phyloP scores from a whole-genome alignment of 148 eudicot species.

The Camellia japonica region DNA sequence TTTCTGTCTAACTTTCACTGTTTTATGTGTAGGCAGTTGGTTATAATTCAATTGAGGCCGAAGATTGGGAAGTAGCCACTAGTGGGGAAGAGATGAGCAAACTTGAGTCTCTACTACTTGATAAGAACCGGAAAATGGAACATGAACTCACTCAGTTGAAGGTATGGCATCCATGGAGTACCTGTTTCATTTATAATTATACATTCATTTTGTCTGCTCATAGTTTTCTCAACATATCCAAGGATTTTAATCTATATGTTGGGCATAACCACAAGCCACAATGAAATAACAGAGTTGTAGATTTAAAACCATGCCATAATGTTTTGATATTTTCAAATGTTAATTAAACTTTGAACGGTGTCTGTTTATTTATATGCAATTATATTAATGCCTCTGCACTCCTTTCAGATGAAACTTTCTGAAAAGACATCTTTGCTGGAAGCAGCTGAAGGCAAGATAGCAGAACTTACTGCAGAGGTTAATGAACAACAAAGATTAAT shows the following conservation, averaged over 20 bases:
- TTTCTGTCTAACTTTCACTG: background rate
- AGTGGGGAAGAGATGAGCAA: constrained; percentile 99
- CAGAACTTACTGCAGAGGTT: constrained; percentile 62
- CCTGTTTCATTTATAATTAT: background rate
- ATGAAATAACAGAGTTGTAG: too few relatives aligned
- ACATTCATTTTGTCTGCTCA: background rate
- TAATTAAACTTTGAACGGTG: background rate
- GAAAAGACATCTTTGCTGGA: constrained; percentile 77
- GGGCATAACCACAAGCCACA: too few relatives aligned
- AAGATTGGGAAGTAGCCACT: constrained; percentile 99
- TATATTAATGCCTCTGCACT: background rate
- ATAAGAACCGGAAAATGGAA: constrained; percentile 98
- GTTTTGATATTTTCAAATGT: background rate
- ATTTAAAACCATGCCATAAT: too few relatives aligned
- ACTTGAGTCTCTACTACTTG: constrained; percentile 92
- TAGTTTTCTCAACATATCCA: background rate
- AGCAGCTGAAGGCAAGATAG: constrained; percentile 75
- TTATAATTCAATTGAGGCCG: constrained; percentile 98
- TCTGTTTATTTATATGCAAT: background rate
- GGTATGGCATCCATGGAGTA: constrained; percentile 37
- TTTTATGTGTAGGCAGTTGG: constrained; percentile 80
- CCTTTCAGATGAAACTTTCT: constrained; percentile 76
- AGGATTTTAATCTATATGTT: background rate
- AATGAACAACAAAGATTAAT: constrained; percentile 81
- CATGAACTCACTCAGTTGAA: constrained; percentile 90